Percentiles rank a stretch among this genome's conserved stretches.
These are phyloP conservation scores for Anethum foeniculum DNA, from an alignment of 140 eudicot species.

Conservation along the genomic window DNA sequence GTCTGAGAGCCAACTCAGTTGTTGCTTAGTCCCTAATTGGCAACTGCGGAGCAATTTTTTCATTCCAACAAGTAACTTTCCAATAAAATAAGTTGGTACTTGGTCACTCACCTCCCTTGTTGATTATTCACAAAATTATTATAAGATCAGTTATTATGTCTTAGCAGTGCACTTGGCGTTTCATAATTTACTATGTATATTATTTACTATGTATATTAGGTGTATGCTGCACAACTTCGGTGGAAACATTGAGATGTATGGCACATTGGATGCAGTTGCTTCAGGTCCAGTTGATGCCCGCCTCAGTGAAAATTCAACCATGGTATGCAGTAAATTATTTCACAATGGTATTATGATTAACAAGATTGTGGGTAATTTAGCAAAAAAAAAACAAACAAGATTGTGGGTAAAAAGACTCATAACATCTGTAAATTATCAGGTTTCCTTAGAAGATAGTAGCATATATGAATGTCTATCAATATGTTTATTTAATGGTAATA, in stretches of 20 bases:
- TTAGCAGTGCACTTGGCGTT: not conserved
- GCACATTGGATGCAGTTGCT: conserved; percentile 70
- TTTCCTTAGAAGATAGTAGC: not conserved
- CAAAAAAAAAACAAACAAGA: too few species aligned
- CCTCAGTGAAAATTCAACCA: conserved; percentile 73
- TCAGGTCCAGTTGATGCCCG: conserved; percentile 90
- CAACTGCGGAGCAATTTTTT: not conserved
- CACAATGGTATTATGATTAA: not conserved
- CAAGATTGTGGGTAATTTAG: not conserved
- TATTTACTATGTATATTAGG: conserved; percentile 42
- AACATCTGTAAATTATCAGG: not conserved
- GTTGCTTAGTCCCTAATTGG: not conserved
- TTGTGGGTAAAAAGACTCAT: not conserved
- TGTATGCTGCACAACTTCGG: conserved; percentile 99
- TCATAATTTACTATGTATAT: conserved; percentile 8
- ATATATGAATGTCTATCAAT: not conserved
- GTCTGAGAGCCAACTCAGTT: not conserved
- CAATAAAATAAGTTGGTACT: not conserved
- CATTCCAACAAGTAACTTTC: not conserved
- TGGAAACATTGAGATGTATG: conserved; percentile 96
- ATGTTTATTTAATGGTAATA: not conserved
- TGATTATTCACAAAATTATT: not conserved
- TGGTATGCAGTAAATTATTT: conserved; percentile 40
- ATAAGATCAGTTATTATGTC: not conserved
- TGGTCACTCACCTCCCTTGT: not conserved